Conservation (phyloP, 345 rosid species). For the Barbarea vulgaris region DNA sequence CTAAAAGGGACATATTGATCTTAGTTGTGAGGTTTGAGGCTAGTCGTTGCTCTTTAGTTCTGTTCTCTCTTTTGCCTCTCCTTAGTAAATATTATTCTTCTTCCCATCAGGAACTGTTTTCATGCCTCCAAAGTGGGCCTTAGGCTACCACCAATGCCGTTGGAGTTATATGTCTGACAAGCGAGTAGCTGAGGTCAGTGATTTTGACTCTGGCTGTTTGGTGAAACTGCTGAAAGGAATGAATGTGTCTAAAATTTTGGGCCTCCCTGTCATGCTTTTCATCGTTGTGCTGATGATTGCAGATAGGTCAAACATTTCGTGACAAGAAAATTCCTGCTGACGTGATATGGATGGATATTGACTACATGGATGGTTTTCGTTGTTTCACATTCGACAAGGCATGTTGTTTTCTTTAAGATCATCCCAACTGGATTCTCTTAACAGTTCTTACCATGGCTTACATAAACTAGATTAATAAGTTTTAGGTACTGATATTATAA, state of each 20-base stretch:
- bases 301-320: constrained; percentile 75
- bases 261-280: constrained; percentile 28
- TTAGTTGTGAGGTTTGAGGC: constrained; percentile 10
- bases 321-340: constrained; percentile 87
- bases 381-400: constrained; percentile 95
- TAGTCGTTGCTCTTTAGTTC: neutral
- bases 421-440: constrained; percentile 1
- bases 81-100: neutral
- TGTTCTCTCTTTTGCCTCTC: neutral
- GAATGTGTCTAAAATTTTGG: neutral
- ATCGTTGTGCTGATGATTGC: constrained; percentile 32
- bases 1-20: neutral
- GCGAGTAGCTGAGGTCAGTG: constrained; percentile 76
- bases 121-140: constrained; percentile 97
- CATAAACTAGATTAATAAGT: neutral
- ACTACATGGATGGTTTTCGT: constrained; percentile 96
- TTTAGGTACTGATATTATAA: constrained; percentile 21
- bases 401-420: constrained; percentile 29
- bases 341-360: constrained; percentile 98
- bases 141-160: constrained; percentile 95
- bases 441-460: neutral
- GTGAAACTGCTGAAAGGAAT: constrained; percentile 14
- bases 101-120: constrained; percentile 65
- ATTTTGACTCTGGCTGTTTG: constrained; percentile 12
- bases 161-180: constrained; percentile 86